Evolutionary conservation across 2,329 filamentous ascomycete species (phyloP).

Genomic region (Cercospora zeae-maydis): DNA sequence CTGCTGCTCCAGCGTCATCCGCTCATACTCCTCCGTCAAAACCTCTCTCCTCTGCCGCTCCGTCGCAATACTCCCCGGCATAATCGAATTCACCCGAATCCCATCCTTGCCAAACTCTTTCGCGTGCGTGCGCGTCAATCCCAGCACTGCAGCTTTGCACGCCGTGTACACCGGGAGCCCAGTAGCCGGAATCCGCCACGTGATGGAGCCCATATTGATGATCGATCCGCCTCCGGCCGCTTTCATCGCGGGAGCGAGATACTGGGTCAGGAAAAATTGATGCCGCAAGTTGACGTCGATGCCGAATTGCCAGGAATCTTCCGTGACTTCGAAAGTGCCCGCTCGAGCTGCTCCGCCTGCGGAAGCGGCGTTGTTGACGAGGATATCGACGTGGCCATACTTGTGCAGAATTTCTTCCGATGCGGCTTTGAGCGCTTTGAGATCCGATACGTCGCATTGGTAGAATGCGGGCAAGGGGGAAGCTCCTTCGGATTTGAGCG

Average conservation of each 20-base stretch:
- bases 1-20: constrained; percentile 31
- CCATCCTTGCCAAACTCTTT: constrained; percentile 31
- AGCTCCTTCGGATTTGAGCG: constrained; percentile 30
- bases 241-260: constrained; percentile 58
- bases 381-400: constrained; percentile 53
- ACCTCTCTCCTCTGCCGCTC: constrained; percentile 35
- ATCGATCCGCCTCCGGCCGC: constrained; percentile 55
- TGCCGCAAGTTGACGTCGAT: constrained; percentile 64
- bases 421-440: constrained; percentile 49
- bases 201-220: constrained; percentile 40
- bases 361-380: constrained; percentile 60
- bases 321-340: constrained; percentile 56
- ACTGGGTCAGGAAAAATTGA: constrained; percentile 58
- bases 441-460: constrained; percentile 51
- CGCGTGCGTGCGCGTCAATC: constrained; percentile 31
- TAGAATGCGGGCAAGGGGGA: constrained; percentile 28
- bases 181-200: constrained; percentile 30
- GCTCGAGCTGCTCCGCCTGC: constrained; percentile 58
- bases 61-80: constrained; percentile 34
- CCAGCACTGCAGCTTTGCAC: constrained; percentile 31
- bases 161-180: constrained; percentile 31
- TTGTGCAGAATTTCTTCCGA: constrained; percentile 43
- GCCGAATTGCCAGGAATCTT: constrained; percentile 61
- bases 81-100: constrained; percentile 32
- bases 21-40: constrained; percentile 31